These are phyloP conservation scores for Colletotrichum brevisporum DNA, from an alignment of 2,329 filamentous ascomycete genomes.

Conservation along the genomic window DNA sequence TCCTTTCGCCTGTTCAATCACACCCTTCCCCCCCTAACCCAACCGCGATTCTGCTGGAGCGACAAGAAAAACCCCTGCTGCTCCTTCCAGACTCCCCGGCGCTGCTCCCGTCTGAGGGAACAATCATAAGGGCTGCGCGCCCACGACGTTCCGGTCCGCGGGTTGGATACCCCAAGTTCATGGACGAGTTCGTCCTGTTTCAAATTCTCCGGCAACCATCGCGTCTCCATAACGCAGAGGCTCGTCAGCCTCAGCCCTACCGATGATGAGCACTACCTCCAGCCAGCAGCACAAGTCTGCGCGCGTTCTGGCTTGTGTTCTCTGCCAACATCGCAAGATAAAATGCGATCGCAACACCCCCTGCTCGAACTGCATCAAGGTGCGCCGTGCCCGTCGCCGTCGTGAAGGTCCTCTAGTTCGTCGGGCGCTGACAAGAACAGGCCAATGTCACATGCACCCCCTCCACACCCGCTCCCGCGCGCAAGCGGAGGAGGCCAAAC, in stretches of 20 bases:
- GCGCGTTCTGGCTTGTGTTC: conserved; percentile 67
- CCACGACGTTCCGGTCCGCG: conserved; percentile 26
- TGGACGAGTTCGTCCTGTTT: conserved; percentile 33
- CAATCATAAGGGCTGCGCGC: conserved; percentile 39
- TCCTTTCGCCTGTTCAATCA: background rate
- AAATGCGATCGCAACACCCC: conserved; percentile 73
- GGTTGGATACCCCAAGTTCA: conserved; percentile 24
- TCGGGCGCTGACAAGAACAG: conserved; percentile 50
- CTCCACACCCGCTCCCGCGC: conserved; percentile 71
- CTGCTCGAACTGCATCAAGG: conserved; percentile 73
- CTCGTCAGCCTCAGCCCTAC: conserved; percentile 30
- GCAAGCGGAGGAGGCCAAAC: conserved; percentile 71
- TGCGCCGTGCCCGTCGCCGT: conserved; percentile 49
- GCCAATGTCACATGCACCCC: conserved; percentile 72
- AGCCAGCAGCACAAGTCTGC: conserved; percentile 53
- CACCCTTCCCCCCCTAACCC: background rate
- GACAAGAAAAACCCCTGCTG: conserved; percentile 14
- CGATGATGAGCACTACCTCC: conserved; percentile 36
- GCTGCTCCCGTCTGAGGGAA: conserved; percentile 19
- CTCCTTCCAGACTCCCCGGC: background rate
- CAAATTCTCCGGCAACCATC: conserved; percentile 16
- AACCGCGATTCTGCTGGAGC: conserved; percentile 5
- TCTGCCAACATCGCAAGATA: conserved; percentile 74
- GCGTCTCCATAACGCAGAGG: conserved; percentile 12
- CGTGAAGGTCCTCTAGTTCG: conserved; percentile 1